Percentiles rank a stretch among this genome's conserved stretches.
These are phyloP conservation scores for Hypoxylon sp. DNA, from an alignment of 2,329 filamentous ascomycete species.

Conservation along the genomic window DNA sequence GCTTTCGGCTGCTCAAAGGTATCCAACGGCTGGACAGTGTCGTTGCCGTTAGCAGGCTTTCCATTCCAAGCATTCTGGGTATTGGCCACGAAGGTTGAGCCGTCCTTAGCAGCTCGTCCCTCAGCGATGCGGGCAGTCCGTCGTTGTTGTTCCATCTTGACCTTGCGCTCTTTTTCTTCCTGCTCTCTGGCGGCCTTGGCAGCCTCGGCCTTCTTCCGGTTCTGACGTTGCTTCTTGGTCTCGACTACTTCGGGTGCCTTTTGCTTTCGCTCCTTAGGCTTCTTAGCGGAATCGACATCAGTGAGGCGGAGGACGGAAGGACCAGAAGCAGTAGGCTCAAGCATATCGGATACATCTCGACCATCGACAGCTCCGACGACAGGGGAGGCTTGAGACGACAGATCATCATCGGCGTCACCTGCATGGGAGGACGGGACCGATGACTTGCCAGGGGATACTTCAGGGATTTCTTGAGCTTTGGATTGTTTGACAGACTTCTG, in stretches of 20 bases:
- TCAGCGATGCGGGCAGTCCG: conserved; percentile 85
- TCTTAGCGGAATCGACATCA: conserved; percentile 73
- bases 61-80: conserved; percentile 60
- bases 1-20: conserved; percentile 64
- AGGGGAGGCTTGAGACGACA: conserved; percentile 79
- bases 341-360: conserved; percentile 90
- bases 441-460: conserved; percentile 62
- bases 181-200: conserved; percentile 82
- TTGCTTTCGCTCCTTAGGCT: conserved; percentile 73
- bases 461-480: conserved; percentile 68
- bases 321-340: conserved; percentile 77
- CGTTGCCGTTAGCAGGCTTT: conserved; percentile 57
- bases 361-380: conserved; percentile 69
- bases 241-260: conserved; percentile 78
- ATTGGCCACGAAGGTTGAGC: conserved; percentile 70
- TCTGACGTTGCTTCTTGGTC: conserved; percentile 96
- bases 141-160: conserved; percentile 84
- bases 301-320: conserved; percentile 86
- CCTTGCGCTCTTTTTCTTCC: conserved; percentile 83
- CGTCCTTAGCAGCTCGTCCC: conserved; percentile 86
- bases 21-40: conserved; percentile 68
- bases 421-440: conserved; percentile 78
- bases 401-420: conserved; percentile 85
- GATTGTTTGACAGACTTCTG: conserved; percentile 80
- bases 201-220: conserved; percentile 88